These are phyloP conservation scores for Rhytidiadelphus loreus DNA, from an alignment of 225 moss, liverwort and hornwort species.

Conservation along the genomic window DNA sequence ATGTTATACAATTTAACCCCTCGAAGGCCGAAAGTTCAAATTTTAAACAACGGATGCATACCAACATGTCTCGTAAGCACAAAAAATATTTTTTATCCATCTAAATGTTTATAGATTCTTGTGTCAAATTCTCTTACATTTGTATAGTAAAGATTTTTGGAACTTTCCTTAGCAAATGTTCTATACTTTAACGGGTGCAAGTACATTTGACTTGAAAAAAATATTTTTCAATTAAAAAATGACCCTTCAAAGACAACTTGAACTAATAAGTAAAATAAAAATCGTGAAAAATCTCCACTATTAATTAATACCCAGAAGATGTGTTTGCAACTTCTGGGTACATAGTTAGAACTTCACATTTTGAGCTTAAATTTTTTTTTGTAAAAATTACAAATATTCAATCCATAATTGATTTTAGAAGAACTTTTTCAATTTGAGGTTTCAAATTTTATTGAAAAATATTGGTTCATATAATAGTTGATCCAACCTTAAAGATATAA, in stretches of 20 bases:
- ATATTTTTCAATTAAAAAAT: background rate
- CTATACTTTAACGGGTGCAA: background rate
- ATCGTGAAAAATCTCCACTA: no score
- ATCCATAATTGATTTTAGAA: no score
- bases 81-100: background rate
- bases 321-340: no score
- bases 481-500: no score
- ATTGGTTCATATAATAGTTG: background rate
- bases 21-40: no score
- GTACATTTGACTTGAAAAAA: background rate
- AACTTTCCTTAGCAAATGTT: background rate
- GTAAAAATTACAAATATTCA: no score
- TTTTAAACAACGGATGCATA: no score
- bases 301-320: no score
- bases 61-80: rapidly evolving
- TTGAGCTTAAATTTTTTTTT: no score
- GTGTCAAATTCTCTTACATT: background rate
- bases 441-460: background rate
- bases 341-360: no score
- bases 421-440: no score
- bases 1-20: background rate
- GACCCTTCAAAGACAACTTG: background rate
- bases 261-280: no score
- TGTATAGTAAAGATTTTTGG: background rate
- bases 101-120: background rate